Evolutionary conservation across 2,329 filamentous ascomycete species (phyloP), one percentile per base, ranked within the genome.

Genomic region (Colletotrichum sp.): DNA sequence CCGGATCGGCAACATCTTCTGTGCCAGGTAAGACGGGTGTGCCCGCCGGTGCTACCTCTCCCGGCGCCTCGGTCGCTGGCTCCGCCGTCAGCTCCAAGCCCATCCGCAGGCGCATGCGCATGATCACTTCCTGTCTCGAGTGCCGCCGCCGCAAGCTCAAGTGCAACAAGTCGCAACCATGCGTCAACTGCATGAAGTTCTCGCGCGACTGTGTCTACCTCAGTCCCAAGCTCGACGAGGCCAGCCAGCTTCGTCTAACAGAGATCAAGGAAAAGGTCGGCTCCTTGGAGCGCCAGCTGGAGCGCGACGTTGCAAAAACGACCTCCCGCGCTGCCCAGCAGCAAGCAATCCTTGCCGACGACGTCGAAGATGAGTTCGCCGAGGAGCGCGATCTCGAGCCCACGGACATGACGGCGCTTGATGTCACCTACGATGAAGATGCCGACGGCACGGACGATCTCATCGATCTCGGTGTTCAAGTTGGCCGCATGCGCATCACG

Each of bases 221-320:
- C 44, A 91, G 92, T 3, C 90, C 92, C 1, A 90, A 92, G 26
- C 86, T 94, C n/a, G 94, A 95, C 82, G 89, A 93, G 76, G 91
- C 91, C 9, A 92, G 92, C 69, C 93, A 95, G 83, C 88, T 93
- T 79, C 93, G 92, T 79, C 87, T 96, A 70, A 94, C 93, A 6
- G 93, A 95, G 80, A 93, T 96, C 82, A 96, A 96, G 85, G 94
- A 96, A 83, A 93, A 94, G 83, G 94, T 95, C 84, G 94, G 93
- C 30, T 91, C 90, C 10, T 85, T 95, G 21, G 94, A 95, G 84
- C 88, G 92, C 69, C 90, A 92, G 71, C 87, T 95, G 8, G 94
- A 95, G 83, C 87, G 92, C 59, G 93, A 95, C 82, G 90, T 94
- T 34, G 92, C 91, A 18, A 88, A 89, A 71, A 87, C 85, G 13